Evolutionary conservation across 164 flowering plant genomes (phyloP).

Genomic region (Annona squamosa): DNA sequence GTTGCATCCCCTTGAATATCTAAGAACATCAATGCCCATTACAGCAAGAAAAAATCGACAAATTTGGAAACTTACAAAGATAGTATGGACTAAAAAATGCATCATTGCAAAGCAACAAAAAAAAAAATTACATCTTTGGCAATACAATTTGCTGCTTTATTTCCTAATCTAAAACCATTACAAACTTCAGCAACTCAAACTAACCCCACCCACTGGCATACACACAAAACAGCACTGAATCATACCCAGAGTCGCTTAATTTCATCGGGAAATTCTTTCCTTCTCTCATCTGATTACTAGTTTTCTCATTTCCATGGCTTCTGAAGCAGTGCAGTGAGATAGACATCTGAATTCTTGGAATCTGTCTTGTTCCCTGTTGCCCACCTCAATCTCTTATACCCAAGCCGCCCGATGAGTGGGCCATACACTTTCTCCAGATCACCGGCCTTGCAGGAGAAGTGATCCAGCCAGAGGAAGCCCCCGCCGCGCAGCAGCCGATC

Average conservation of each 20-base stretch:
- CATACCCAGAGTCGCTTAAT: not conserved
- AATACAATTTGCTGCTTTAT: not conserved
- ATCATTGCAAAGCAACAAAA: conserved; percentile 1
- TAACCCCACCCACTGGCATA: not conserved
- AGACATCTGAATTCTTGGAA: conserved; percentile 78
- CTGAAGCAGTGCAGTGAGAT: conserved; percentile 82
- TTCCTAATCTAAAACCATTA: conserved; percentile 6
- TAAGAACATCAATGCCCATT: not conserved
- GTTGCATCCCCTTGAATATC: too few relatives aligned
- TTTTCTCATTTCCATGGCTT: conserved; percentile 29
- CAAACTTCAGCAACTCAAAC: conserved; percentile 2
- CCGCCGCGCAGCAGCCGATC: conserved; percentile 89
- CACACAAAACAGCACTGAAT: not conserved
- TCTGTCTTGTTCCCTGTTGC: conserved; percentile 60
- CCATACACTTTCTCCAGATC: conserved; percentile 66
- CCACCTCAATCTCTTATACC: conserved; percentile 91
- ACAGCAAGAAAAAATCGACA: not conserved
- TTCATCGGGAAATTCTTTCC: not conserved
- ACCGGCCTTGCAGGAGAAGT: conserved; percentile 60
- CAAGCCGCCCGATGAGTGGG: conserved; percentile 72
- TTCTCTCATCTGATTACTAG: too few relatives aligned
- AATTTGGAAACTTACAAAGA: not conserved
- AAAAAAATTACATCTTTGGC: not conserved
- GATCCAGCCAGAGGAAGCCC: conserved; percentile 83
- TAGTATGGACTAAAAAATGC: not conserved